Conservation (phyloP, 495 filamentous ascomycete genomes). For the Aspergillus homomorphus region DNA sequence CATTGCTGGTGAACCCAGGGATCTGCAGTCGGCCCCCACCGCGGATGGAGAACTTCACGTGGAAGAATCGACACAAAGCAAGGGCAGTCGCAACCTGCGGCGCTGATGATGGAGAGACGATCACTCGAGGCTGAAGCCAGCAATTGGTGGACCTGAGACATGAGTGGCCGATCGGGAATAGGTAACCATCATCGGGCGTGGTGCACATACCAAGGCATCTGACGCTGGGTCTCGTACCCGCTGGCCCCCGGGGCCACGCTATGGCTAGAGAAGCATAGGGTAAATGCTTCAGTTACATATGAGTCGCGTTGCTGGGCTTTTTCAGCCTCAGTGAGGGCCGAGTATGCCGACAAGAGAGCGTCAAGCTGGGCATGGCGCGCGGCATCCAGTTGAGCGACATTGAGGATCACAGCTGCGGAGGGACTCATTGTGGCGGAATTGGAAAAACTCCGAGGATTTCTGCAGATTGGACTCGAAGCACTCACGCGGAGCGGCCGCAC, state of each 20-base stretch:
- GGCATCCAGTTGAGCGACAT: background rate
- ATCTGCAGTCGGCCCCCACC: slow-evolving; percentile 16
- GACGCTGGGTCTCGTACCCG: slow-evolving; percentile 6
- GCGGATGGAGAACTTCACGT: slow-evolving; percentile 16
- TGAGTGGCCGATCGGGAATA: background rate
- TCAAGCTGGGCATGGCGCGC: background rate
- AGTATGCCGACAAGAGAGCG: background rate
- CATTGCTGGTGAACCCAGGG: slow-evolving; percentile 15
- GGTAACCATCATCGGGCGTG: background rate
- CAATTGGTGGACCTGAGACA: slow-evolving; percentile 15
- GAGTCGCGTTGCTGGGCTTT: background rate
- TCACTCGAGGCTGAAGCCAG: slow-evolving; percentile 10
- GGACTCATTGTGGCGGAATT: background rate
- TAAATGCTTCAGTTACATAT: slow-evolving; percentile 8
- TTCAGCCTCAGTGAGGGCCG: background rate
- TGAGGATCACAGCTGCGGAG: background rate
- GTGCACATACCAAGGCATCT: slow-evolving; percentile 11
- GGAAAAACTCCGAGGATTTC: background rate
- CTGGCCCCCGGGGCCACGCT: slow-evolving; percentile 1
- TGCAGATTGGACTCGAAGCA: background rate
- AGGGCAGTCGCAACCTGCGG: slow-evolving; percentile 14
- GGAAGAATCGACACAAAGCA: slow-evolving; percentile 11
- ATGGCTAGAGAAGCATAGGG: slow-evolving; percentile 9
- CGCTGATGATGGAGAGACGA: slow-evolving; percentile 2
- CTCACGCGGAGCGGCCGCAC: background rate